phyloP scores from a whole-genome alignment of 192 early-diverging fungal genomes.

The Neocallimastix lanati region DNA sequence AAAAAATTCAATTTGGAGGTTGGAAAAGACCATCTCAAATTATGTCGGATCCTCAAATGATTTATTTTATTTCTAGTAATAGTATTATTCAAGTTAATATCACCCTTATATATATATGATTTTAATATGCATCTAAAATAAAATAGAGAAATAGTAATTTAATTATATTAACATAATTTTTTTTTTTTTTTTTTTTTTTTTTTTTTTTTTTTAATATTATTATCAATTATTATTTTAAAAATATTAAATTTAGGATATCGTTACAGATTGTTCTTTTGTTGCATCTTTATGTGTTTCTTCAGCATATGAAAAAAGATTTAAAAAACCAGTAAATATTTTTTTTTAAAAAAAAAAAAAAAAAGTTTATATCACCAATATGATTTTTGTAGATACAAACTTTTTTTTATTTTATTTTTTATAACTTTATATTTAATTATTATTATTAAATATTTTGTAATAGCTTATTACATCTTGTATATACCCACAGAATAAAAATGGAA shows the following conservation, averaged over 20 bases:
- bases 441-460: constrained; percentile 6
- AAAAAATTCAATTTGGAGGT: constrained; percentile 45
- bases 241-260: constrained; percentile 49
- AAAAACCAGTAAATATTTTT: constrained; percentile 35
- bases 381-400: too few relatives aligned
- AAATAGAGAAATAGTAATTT: too few relatives aligned
- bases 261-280: constrained; percentile 91
- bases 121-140: too few relatives aligned
- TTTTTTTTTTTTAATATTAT: too few relatives aligned
- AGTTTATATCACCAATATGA: too few relatives aligned
- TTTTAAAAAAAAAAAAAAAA: too few relatives aligned
- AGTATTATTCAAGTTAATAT: constrained; percentile 16
- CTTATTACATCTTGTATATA: constrained; percentile 72
- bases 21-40: constrained; percentile 71
- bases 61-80: constrained; percentile 32
- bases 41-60: constrained; percentile 46
- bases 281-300: constrained; percentile 69
- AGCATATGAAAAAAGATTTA: constrained; percentile 18
- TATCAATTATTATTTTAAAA: too few relatives aligned
- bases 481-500: constrained; percentile 51
- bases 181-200: too few relatives aligned
- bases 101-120: too few relatives aligned
- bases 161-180: too few relatives aligned
- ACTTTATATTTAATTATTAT: too few relatives aligned
- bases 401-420: too few relatives aligned